Conservation (phyloP, 108 stramenopile genomes). For the Cyclotella atomus region DNA sequence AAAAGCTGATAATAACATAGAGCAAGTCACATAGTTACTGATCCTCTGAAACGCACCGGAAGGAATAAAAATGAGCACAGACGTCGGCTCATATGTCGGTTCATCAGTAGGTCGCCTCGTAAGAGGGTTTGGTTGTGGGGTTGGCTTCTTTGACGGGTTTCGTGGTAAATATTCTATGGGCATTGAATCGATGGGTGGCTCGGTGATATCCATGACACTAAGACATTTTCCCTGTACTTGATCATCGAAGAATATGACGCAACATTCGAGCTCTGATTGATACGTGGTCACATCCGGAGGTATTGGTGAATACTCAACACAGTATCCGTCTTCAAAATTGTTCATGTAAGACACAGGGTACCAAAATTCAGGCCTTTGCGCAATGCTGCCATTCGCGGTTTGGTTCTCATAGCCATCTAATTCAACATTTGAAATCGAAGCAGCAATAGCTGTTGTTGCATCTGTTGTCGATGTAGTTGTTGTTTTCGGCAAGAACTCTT, state of each 20-base stretch:
- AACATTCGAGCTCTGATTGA: not conserved
- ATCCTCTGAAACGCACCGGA: not conserved
- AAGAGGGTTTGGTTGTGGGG: not conserved
- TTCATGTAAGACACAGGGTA: not conserved
- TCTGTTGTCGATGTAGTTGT: slow-evolving; percentile 3
- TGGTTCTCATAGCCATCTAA: not conserved
- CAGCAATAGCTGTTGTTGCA: not conserved
- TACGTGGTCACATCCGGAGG: not conserved
- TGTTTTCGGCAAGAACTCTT: not conserved
- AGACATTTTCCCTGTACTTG: not conserved
- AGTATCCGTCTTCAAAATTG: not conserved
- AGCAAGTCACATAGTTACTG: not conserved
- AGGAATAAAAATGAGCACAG: not conserved
- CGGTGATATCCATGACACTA: not conserved
- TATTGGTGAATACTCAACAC: not conserved
- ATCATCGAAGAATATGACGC: not conserved
- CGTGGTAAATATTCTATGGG: not conserved
- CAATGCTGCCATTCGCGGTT: too few relatives aligned
- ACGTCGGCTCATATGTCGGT: not conserved
- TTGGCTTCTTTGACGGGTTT: not conserved
- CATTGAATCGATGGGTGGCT: not conserved
- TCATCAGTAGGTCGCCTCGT: not conserved
- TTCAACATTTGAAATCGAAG: not conserved
- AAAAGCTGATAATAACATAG: not conserved
- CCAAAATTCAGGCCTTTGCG: slow-evolving; percentile 5